These are phyloP conservation scores for Glaciozyma antarctica DNA, from an alignment of 768 basidiomycete genomes.

Conservation along the genomic window DNA sequence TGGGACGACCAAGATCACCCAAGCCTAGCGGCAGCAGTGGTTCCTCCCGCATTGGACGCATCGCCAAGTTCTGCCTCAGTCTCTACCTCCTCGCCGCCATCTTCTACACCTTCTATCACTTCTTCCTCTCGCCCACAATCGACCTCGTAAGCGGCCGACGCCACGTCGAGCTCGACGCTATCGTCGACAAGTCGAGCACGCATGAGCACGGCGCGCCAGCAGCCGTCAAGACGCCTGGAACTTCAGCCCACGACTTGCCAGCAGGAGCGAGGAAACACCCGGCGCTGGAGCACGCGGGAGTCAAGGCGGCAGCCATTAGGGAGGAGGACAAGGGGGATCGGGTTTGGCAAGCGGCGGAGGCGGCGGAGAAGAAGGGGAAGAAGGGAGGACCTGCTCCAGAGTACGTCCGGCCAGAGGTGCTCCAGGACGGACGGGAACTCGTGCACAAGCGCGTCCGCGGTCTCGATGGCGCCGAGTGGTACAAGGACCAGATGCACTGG, in stretches of 20 bases:
- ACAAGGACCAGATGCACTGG: slow-evolving; percentile 30
- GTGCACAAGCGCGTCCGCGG: slow-evolving; percentile 19
- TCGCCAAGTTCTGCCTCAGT: slow-evolving; percentile 20
- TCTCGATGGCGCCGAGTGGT: slow-evolving; percentile 29
- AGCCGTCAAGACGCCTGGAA: not conserved
- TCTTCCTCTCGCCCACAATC: slow-evolving; percentile 22
- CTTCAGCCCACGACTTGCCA: not conserved
- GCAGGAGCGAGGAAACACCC: slow-evolving; percentile 17
- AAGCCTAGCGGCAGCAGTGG: not conserved
- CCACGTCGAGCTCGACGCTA: not conserved
- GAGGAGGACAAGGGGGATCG: slow-evolving; percentile 26
- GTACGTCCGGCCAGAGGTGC: slow-evolving; percentile 14
- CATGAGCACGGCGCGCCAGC: not conserved
- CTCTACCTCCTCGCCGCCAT: slow-evolving; percentile 31
- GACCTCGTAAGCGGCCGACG: not conserved
- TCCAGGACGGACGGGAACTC: slow-evolving; percentile 19
- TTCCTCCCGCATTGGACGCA: slow-evolving; percentile 5
- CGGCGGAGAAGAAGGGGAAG: slow-evolving; percentile 20
- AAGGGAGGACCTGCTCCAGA: slow-evolving; percentile 2
- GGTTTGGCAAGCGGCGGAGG: slow-evolving; percentile 29
- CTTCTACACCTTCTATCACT: slow-evolving; percentile 29
- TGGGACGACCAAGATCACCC: not conserved
- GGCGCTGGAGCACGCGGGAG: slow-evolving; percentile 29
- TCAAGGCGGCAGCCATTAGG: slow-evolving; percentile 24
- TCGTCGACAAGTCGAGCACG: not conserved